Evolutionary conservation across 192 early-diverging fungal genomes (phyloP), one percentile per base, ranked within the genome.

Genomic region (Linnemannia elongata): DNA sequence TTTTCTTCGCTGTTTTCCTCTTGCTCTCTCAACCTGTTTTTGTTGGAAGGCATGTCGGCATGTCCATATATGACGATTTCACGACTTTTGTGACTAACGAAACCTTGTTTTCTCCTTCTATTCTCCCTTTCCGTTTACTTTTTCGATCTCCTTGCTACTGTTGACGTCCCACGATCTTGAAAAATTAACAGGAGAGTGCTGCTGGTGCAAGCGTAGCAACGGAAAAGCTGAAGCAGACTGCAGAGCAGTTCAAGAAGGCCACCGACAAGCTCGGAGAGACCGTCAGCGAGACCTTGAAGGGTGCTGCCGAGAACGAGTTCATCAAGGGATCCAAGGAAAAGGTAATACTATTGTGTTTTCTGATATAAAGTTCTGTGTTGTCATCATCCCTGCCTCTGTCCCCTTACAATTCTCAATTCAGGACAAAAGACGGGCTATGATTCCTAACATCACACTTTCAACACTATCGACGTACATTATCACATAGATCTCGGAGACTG

Each of bases 271-370:
- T 96, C 10, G 94, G 94, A 72, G 88, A 89, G 22, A 91, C 88
- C 5, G 91, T 96, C 38, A 91, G 92, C 39, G 91, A 94, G 35
- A 91, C 93, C 4, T 90, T 91, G 78, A 92, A 94, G 87, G 93
- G 91, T 44, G 94, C 95, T 63, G 87, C 92, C 27, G 95, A 95
- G 74, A 94, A 91, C 72, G 92, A 93, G 81, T 97, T 95, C 54
- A 95, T 96, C 20, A 96, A 95, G 89, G 95, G 92, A 38, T 96
- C 96, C 9, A 90, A 89, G 60, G 94, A 93, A 75, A 93, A 95
- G 76, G 94, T 92, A 60, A 91, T 83, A 66, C 89, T 76, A 41
- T 79, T 12, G 24, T 27, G 12, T 35, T 12, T 33, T 15, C 22
- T 18, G 49, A 52, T 52, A 52, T 52, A 18, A 52, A 5, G 18